Percentiles rank a stretch among this genome's conserved stretches.
Evolutionary conservation across 2,329 filamentous ascomycete species (phyloP).

Genomic region (Fusarium nurragi): DNA sequence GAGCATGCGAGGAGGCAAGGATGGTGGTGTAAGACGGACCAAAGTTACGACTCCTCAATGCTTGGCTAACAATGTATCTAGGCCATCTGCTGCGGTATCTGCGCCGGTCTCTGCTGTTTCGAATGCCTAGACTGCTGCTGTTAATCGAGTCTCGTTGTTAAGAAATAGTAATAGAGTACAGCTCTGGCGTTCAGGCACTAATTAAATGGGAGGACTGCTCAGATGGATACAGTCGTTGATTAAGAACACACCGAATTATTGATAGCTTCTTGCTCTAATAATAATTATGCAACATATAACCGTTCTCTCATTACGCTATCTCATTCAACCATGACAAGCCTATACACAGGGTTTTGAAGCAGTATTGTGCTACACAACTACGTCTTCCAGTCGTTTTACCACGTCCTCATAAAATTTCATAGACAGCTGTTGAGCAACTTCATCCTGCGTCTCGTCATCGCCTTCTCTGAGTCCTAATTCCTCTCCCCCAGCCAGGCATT

Average conservation of each 20-base stretch:
- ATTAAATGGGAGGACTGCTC: background rate
- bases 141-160: conserved; percentile 35
- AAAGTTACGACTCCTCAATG: background rate
- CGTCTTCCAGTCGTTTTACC: conserved; percentile 53
- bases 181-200: conserved; percentile 41
- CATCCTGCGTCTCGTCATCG: conserved; percentile 54
- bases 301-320: background rate
- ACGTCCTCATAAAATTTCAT: conserved; percentile 56
- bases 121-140: conserved; percentile 50
- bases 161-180: background rate
- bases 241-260: conserved; percentile 7
- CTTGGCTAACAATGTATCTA: conserved; percentile 26
- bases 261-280: conserved; percentile 2
- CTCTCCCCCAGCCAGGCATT: conserved; percentile 50
- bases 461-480: conserved; percentile 50
- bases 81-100: conserved; percentile 54
- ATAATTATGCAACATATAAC: background rate
- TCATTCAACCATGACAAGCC: background rate
- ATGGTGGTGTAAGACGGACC: conserved; percentile 48
- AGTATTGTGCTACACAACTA: conserved; percentile 45
- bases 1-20: conserved; percentile 50
- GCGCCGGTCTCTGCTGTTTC: conserved; percentile 53
- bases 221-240: background rate
- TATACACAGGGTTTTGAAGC: background rate
- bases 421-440: conserved; percentile 53